Evolutionary conservation across 352 stramenopile species (phyloP), one percentile per base, ranked within the genome.

Genomic region (Phytophthora kernoviae): DNA sequence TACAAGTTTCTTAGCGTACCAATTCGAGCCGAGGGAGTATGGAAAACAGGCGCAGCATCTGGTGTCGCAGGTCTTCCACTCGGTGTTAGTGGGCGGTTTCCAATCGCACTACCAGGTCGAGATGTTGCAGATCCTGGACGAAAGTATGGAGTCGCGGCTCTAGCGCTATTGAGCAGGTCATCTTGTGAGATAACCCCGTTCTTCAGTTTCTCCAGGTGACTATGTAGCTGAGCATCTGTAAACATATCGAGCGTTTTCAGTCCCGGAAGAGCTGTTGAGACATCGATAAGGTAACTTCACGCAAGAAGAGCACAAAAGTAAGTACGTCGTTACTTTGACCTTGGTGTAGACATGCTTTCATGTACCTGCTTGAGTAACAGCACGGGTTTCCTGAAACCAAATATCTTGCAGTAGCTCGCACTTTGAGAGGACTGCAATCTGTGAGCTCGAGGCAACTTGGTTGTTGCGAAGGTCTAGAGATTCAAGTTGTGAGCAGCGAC

Each of bases 381-480:
- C 73, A 90, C 9, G 79, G 79, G 46, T 93, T 93, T 32, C 81
- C 79, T 82, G 42, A 10, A 91, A 30, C 84, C 84, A 93, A 24
- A 93, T 62, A 58, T 93, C 84, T 50, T 81, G 68, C 0, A 93
- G 44, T 17, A 53, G 5, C 4, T 51, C 54, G 36, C 58, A 82
- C 14, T 57, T 65, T 9, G 30, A 27, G 20, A 90, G 64, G 9
- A 32, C 17, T 1, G 27, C 49, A 18, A 76, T 34, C 5, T 85
- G 58, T 2, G 59, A 62, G 6, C 44, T 61, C 0, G 54, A 39
- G 0, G 58, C 61, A n/a, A 93, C 52, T 2, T 62, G 59, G 43
- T 91, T 93, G 63, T 81, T 87, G 27, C 81, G 69, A 0, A 91
- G 22, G 57, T 93, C 82, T n/a, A 93, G 43, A n/a, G 81, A 88